Evolutionary conservation across 1,139 yeast genomes (phyloP).

Genomic region (Blastobotrys arbuscula): DNA sequence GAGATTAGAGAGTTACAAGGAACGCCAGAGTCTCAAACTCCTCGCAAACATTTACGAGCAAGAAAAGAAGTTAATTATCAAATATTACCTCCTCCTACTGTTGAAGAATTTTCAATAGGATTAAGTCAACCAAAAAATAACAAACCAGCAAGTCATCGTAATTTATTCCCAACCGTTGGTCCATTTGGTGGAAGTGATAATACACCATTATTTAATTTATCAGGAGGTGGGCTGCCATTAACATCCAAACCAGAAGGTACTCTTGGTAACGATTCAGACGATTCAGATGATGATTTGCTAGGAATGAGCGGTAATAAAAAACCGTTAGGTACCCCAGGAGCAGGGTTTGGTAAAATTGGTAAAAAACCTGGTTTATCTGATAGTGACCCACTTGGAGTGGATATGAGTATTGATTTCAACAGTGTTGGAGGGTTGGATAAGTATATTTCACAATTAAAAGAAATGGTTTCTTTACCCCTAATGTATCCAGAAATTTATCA

Average conservation of each 20-base stretch:
- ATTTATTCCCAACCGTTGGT: slow-evolving; percentile 30
- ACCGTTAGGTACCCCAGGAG: slow-evolving; percentile 39
- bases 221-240: slow-evolving; percentile 57
- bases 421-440: slow-evolving; percentile 91
- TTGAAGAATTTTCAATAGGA: slow-evolving; percentile 27
- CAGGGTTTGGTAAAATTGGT: slow-evolving; percentile 40
- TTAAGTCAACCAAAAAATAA: slow-evolving; percentile 6
- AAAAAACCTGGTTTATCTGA: slow-evolving; percentile 72
- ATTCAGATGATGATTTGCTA: slow-evolving; percentile 62
- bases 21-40: slow-evolving; percentile 34
- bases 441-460: slow-evolving; percentile 87
- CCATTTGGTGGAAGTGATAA: slow-evolving; percentile 56
- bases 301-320: slow-evolving; percentile 21
- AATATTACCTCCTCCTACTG: slow-evolving; percentile 73
- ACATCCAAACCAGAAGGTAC: slow-evolving; percentile 30
- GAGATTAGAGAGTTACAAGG: slow-evolving; percentile 49
- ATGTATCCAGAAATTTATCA: slow-evolving; percentile 92
- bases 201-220: slow-evolving; percentile 90
- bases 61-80: slow-evolving; percentile 74
- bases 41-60: slow-evolving; percentile 64
- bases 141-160: slow-evolving; percentile 18
- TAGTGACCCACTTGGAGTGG: slow-evolving; percentile 91
- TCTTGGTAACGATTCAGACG: slow-evolving; percentile 20
- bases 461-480: slow-evolving; percentile 93
- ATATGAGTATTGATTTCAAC: slow-evolving; percentile 84